A percentile compares a stretch with the other conserved stretches of the same genome.
These are phyloP conservation scores for Geranium incanum DNA, from an alignment of 441 rosid genomes.

Conservation along the genomic window DNA sequence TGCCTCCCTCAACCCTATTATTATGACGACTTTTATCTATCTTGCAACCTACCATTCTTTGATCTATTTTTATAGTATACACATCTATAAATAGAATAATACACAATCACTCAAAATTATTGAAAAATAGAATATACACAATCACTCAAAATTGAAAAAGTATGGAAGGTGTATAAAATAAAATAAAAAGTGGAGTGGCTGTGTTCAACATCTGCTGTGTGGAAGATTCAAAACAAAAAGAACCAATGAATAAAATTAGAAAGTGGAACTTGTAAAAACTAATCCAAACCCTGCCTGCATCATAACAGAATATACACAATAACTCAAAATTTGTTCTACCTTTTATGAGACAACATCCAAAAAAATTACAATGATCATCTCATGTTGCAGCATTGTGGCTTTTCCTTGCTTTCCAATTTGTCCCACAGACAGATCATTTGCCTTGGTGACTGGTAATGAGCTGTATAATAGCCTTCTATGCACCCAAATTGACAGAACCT, in stretches of 20 bases:
- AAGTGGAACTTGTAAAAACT: neutral
- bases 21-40: too few species aligned
- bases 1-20: too few species aligned
- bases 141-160: too few species aligned
- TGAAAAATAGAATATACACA: too few species aligned
- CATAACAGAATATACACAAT: neutral
- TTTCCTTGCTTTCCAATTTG: conserved; percentile 2
- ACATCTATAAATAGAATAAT: too few species aligned
- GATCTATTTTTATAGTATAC: too few species aligned
- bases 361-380: conserved; percentile 20
- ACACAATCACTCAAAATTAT: too few species aligned
- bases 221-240: neutral
- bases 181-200: too few species aligned
- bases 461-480: conserved; percentile 72
- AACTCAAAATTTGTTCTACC: neutral
- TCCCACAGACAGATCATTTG: conserved; percentile 50
- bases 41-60: too few species aligned
- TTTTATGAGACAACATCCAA: too few species aligned
- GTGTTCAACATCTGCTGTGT: too few species aligned
- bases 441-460: conserved; percentile 93
- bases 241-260: neutral
- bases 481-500: conserved; percentile 90
- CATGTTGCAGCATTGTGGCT: conserved; percentile 74
- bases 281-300: neutral
- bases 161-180: too few species aligned